Evolutionary conservation across 2,329 filamentous ascomycete species (phyloP), one percentile per base, ranked within the genome.

Genomic region (Hypoxylon sp.): DNA sequence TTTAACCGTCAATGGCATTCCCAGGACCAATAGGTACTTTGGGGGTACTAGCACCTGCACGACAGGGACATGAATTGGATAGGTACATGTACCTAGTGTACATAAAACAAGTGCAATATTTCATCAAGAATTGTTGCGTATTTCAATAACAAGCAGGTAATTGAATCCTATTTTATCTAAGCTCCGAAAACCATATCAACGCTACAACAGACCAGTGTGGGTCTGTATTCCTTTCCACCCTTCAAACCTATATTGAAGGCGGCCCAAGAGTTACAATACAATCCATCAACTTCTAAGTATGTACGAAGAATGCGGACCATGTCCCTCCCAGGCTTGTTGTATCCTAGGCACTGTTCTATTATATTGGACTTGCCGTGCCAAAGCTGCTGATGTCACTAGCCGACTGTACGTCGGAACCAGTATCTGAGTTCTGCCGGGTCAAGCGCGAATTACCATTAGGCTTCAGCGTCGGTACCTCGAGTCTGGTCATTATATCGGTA

Each of bases 401-500:
- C 46, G 77, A 78, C 50, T 76, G 75, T 37, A 47, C 68, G 61
- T 78, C 77, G 15, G 77, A 79, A 13, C 76, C 72, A 15, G 67
- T 72, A 15, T 76, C 76, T 53, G 77, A 78, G 57, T 72, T 73
- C 55, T 76, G 76, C 60, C 76, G 64, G 37, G 61, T 70, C 47
- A 70, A 62, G 35, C 67, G 73, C 61, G 73, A 70, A 52, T 68
- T 70, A 11, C 74, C 74, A 57, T 75, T 77, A 52, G 68, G 63
- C 59, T 73, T 65, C 62, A 75, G 72, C 72, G 77, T 62, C 65
- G 73, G 73, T 65, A 81, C 75, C 67, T 77, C 77, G 47, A 78
- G 73, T 59, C 76, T 76, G 29, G 75, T 73, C 63, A 79, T 76
- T n/a, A 78, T 73, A 17, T 74, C 73, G 1, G 67, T 68, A 51